A percentile compares a stretch with the other conserved stretches of the same genome.
Conservation (phyloP, 306 rosid genomes). For the Trifolium subterraneum region DNA sequence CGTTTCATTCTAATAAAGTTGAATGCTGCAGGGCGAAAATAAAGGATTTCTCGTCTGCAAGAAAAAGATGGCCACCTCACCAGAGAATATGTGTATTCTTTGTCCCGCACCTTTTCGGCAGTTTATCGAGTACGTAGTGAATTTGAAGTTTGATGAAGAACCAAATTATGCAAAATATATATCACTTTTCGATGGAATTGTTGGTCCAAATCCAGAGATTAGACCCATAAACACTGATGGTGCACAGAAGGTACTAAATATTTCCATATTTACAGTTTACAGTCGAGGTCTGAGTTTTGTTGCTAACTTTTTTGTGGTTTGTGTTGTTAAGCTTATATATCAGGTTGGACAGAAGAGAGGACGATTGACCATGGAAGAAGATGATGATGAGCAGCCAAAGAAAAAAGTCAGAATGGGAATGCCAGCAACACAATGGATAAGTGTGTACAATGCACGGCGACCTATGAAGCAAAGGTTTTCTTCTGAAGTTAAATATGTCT, state of each 20-base stretch:
- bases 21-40: conserved; percentile 79
- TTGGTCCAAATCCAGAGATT: conserved; percentile 83
- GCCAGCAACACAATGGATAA: conserved; percentile 96
- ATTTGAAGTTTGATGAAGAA: conserved; percentile 89
- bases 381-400: conserved; percentile 88
- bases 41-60: conserved; percentile 95
- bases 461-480: conserved; percentile 96
- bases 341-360: conserved; percentile 87
- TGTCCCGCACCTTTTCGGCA: conserved; percentile 82
- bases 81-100: conserved; percentile 74
- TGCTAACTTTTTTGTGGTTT: not conserved
- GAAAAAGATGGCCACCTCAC: conserved; percentile 93
- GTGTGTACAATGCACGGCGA: conserved; percentile 84
- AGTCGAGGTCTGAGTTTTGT: conserved; percentile 26
- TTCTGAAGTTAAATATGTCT: conserved; percentile 24
- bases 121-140: conserved; percentile 88
- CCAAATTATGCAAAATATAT: conserved; percentile 89
- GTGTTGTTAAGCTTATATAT: conserved; percentile 70
- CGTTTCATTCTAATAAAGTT: conserved; percentile 21
- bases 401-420: conserved; percentile 87
- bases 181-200: conserved; percentile 87
- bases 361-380: conserved; percentile 73
- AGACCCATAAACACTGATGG: conserved; percentile 96
- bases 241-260: conserved; percentile 76
- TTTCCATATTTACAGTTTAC: not conserved